These are phyloP conservation scores for Agrocybe chaxingu DNA, from an alignment of 768 basidiomycete species.

Conservation along the genomic window DNA sequence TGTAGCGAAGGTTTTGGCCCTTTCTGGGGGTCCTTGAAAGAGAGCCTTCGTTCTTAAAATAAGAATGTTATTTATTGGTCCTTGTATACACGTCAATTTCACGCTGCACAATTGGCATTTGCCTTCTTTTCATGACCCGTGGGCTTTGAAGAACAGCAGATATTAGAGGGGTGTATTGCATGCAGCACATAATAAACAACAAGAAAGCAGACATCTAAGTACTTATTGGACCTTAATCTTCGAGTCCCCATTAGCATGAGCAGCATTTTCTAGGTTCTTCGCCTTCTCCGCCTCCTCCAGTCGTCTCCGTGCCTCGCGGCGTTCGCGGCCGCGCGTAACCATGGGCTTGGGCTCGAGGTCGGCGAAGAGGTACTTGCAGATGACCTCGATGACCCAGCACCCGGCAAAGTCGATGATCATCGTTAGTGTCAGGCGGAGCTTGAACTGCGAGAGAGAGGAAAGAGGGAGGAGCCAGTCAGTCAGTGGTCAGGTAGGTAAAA, in stretches of 20 bases:
- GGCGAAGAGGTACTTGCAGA: conserved; percentile 86
- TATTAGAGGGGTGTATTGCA: not conserved
- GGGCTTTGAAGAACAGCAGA: too few relatives aligned
- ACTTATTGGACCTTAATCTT: conserved; percentile 16
- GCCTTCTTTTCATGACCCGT: too few relatives aligned
- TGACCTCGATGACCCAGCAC: conserved; percentile 79
- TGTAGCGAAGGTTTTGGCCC: conserved; percentile 50
- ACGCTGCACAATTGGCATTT: too few relatives aligned
- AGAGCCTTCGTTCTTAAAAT: not conserved
- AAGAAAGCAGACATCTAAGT: not conserved
- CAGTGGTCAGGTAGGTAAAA: too few relatives aligned
- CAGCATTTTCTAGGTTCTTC: conserved; percentile 5
- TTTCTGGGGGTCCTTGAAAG: conserved; percentile 43
- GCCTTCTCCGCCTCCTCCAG: conserved; percentile 19
- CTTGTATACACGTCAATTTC: not conserved
- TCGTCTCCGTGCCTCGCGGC: conserved; percentile 60
- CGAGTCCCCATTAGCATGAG: not conserved
- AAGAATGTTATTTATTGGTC: not conserved
- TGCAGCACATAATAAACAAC: not conserved
- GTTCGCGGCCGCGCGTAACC: conserved; percentile 80
- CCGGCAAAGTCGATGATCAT: conserved; percentile 91
- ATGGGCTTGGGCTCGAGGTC: conserved; percentile 82
- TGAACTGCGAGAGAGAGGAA: conserved; percentile 58
- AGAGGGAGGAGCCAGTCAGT: not conserved
- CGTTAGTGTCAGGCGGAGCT: conserved; percentile 64